These are phyloP conservation scores for Fusarium marasasianum DNA, from an alignment of 2,329 filamentous ascomycete genomes.

Conservation along the genomic window DNA sequence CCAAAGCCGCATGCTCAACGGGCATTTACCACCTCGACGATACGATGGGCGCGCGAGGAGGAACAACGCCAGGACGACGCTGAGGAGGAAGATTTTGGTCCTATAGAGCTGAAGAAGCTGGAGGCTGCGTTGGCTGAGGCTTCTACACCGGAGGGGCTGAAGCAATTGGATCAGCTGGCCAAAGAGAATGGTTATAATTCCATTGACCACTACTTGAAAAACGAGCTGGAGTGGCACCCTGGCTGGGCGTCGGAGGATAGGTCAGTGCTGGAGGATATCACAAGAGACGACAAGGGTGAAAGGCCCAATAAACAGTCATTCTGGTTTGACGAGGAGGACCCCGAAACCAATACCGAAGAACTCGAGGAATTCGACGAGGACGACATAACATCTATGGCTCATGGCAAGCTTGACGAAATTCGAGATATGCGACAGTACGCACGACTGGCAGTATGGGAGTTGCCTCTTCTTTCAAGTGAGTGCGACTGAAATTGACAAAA, in stretches of 20 bases:
- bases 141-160: conserved; percentile 46
- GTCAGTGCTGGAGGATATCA: conserved; percentile 45
- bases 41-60: conserved; percentile 41
- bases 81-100: conserved; percentile 39
- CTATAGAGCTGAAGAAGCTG: conserved; percentile 45
- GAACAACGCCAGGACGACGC: conserved; percentile 32
- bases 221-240: conserved; percentile 41
- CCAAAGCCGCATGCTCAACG: conserved; percentile 36
- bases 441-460: conserved; percentile 90
- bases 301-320: conserved; percentile 53
- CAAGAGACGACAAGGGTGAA: conserved; percentile 45
- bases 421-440: conserved; percentile 90
- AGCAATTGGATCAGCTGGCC: conserved; percentile 49
- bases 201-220: conserved; percentile 47
- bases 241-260: conserved; percentile 47
- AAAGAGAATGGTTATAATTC: conserved; percentile 47
- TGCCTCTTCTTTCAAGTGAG: conserved; percentile 89
- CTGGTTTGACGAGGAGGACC: conserved; percentile 62
- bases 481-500: conserved; percentile 32
- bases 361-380: conserved; percentile 77
- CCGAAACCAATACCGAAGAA: conserved; percentile 61
- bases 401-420: conserved; percentile 87
- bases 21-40: conserved; percentile 46
- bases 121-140: conserved; percentile 44
- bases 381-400: conserved; percentile 84